These are phyloP conservation scores for Fusarium nurragi DNA, from an alignment of 2,329 filamentous ascomycete species.

Conservation along the genomic window DNA sequence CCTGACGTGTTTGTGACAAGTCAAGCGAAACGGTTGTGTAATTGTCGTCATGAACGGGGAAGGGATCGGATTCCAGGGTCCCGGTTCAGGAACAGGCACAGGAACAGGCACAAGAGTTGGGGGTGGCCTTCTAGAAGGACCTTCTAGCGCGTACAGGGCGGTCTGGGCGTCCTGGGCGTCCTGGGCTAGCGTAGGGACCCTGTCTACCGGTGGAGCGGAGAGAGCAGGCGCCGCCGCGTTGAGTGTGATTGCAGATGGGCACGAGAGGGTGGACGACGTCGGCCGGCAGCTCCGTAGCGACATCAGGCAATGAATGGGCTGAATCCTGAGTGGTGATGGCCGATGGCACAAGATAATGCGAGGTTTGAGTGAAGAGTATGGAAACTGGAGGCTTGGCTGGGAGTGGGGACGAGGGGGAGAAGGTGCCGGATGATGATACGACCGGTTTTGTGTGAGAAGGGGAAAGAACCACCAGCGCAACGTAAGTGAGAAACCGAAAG, in stretches of 20 bases:
- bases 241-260: constrained; percentile 36
- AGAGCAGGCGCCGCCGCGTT: constrained; percentile 25
- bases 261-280: constrained; percentile 29
- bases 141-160: constrained; percentile 43
- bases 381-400: constrained; percentile 15
- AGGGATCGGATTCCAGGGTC: constrained; percentile 39
- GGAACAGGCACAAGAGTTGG: constrained; percentile 27
- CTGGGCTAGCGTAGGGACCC: constrained; percentile 33
- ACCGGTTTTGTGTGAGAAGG: constrained; percentile 6
- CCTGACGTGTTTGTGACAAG: constrained; percentile 29
- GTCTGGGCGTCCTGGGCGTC: constrained; percentile 24
- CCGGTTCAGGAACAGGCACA: constrained; percentile 35
- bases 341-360: constrained; percentile 13
- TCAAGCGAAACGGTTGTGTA: constrained; percentile 17
- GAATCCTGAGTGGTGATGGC: constrained; percentile 32
- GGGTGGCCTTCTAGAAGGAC: constrained; percentile 44
- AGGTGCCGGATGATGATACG: constrained; percentile 1
- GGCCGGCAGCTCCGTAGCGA: constrained; percentile 26
- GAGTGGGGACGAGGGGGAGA: constrained; percentile 10
- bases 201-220: constrained; percentile 34
- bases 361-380: constrained; percentile 8
- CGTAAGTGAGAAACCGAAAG: neutral
- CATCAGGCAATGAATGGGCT: constrained; percentile 37
- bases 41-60: constrained; percentile 34
- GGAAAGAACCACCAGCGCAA: constrained; percentile 14